A percentile compares a stretch with the other conserved stretches of the same genome.
Conservation (phyloP, 768 basidiomycete genomes). For the Inosperma sp. region DNA sequence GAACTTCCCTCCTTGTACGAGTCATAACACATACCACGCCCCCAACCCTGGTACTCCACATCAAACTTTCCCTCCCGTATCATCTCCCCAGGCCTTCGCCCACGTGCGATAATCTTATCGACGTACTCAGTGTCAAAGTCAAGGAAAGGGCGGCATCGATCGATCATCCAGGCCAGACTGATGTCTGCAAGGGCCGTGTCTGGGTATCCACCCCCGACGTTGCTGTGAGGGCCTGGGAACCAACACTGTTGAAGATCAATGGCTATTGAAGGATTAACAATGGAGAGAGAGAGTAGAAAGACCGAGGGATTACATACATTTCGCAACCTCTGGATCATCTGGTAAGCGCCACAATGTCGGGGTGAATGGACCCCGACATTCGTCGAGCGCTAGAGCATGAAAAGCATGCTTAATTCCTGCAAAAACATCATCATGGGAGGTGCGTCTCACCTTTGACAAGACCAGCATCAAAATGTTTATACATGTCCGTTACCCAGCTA, state of each 20-base stretch:
- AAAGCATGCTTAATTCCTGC: conserved; percentile 16
- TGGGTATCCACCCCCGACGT: conserved; percentile 16
- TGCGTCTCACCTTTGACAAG: conserved; percentile 23
- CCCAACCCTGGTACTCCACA: neutral
- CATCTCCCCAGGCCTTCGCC: neutral
- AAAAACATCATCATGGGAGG: conserved; percentile 11
- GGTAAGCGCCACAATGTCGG: conserved; percentile 17
- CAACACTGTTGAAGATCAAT: conserved; percentile 20
- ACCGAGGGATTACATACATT: neutral
- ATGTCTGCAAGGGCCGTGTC: conserved; percentile 16
- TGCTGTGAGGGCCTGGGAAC: conserved; percentile 24
- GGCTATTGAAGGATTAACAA: neutral
- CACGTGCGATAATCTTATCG: neutral
- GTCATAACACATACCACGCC: neutral
- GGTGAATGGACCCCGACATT: conserved; percentile 22
- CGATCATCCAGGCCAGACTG: conserved; percentile 23
- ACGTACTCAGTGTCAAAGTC: neutral
- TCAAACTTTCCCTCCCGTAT: neutral
- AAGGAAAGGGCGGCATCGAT: conserved; percentile 5
- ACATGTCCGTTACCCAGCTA: too few relatives aligned
- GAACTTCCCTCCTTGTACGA: neutral
- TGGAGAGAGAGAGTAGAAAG: neutral
- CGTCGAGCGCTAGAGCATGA: conserved; percentile 27
- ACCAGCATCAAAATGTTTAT: conserved; percentile 15
- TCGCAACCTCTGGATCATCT: neutral